Conservation (phyloP, 495 filamentous ascomycete genomes). For the Filosporella fistucella region DNA sequence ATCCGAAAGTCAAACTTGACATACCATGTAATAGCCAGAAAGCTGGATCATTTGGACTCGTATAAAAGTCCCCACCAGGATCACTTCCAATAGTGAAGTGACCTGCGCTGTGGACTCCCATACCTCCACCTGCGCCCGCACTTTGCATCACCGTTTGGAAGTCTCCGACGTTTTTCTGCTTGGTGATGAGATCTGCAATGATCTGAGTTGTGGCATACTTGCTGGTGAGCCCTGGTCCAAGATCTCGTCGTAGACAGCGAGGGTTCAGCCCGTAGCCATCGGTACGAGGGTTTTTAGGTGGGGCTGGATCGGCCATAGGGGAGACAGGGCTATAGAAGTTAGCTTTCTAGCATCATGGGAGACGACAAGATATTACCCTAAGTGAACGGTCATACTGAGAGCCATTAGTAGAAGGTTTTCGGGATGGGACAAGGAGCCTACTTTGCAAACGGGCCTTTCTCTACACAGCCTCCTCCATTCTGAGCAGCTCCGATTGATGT, state of each 20-base stretch:
- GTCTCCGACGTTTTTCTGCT: slow-evolving; percentile 4
- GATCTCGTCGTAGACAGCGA: slow-evolving; percentile 63
- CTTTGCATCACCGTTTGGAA: slow-evolving; percentile 37
- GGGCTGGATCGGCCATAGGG: not conserved
- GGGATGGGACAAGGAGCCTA: slow-evolving; percentile 45
- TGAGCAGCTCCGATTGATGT: slow-evolving; percentile 28
- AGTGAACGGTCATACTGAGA: slow-evolving; percentile 38
- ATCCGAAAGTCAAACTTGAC: no score
- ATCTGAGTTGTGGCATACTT: slow-evolving; percentile 6
- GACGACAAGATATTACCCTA: no score
- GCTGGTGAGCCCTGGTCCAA: slow-evolving; percentile 39
- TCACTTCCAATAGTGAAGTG: slow-evolving; percentile 19
- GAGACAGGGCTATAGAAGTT: slow-evolving; percentile 31
- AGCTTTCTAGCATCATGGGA: no score
- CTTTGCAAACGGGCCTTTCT: slow-evolving; percentile 51
- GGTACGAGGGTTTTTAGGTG: slow-evolving; percentile 28
- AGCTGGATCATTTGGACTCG: slow-evolving; percentile 56
- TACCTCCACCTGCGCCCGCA: no score
- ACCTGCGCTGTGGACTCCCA: slow-evolving; percentile 37
- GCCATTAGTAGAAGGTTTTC: no score
- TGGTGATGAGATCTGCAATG: slow-evolving; percentile 21
- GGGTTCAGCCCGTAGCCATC: slow-evolving; percentile 50
- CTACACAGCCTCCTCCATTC: slow-evolving; percentile 62
- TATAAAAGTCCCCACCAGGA: slow-evolving; percentile 48
- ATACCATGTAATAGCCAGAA: slow-evolving; percentile 48